These are phyloP conservation scores for Coniochaeta prunicola DNA, from an alignment of 2,329 filamentous ascomycete species.

Conservation along the genomic window DNA sequence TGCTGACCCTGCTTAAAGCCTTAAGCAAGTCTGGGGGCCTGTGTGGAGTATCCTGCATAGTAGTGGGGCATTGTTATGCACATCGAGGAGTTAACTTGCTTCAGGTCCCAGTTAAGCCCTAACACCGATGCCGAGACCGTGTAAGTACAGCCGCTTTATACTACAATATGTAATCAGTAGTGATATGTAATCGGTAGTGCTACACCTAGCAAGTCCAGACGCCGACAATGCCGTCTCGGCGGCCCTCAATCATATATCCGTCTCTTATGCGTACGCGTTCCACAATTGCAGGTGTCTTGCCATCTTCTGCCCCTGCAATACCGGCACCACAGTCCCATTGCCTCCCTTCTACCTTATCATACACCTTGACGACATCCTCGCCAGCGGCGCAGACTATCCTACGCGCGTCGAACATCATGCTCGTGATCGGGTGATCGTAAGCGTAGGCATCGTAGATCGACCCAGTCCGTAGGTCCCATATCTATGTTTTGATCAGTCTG, in stretches of 20 bases:
- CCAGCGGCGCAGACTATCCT: conserved; percentile 86
- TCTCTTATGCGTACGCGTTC: conserved; percentile 88
- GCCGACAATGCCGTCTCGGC: conserved; percentile 79
- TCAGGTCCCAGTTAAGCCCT: neutral
- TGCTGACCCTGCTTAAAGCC: too few relatives aligned
- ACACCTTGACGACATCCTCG: conserved; percentile 93
- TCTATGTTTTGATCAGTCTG: conserved; percentile 44
- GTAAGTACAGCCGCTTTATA: too few relatives aligned
- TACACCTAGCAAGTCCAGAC: conserved; percentile 68
- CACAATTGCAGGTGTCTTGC: conserved; percentile 59
- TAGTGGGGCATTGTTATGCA: too few relatives aligned
- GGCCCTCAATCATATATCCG: conserved; percentile 86
- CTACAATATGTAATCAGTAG: too few relatives aligned
- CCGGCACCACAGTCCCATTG: conserved; percentile 97
- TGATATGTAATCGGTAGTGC: neutral
- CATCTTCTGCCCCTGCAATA: conserved; percentile 59
- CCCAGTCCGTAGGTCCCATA: conserved; percentile 96
- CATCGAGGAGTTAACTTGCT: neutral
- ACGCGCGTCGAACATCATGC: conserved; percentile 93
- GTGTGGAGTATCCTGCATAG: too few relatives aligned
- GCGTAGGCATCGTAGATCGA: conserved; percentile 94
- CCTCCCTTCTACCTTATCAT: conserved; percentile 91
- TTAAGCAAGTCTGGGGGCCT: too few relatives aligned
- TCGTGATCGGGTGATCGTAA: conserved; percentile 84
- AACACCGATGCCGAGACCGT: neutral